These are phyloP conservation scores for Yarrowia phangngaensis DNA, from an alignment of 805 yeast species.

Conservation along the genomic window DNA sequence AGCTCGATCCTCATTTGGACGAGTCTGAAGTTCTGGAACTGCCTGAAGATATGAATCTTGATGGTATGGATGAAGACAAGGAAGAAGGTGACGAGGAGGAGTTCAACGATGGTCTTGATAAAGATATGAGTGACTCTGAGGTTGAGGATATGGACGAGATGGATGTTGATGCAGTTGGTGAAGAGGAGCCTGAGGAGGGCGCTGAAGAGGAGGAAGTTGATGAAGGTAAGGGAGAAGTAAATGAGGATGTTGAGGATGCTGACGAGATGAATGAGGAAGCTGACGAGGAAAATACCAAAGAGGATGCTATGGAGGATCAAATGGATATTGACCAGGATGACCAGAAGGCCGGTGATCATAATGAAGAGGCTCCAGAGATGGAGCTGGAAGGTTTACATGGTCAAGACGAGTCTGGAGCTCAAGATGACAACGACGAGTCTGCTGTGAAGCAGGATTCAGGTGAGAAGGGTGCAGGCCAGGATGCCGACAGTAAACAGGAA, in stretches of 20 bases:
- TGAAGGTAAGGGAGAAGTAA: constrained; percentile 35
- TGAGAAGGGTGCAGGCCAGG: constrained; percentile 52
- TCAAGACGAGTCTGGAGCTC: constrained; percentile 51
- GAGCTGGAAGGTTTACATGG: constrained; percentile 71
- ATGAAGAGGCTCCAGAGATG: constrained; percentile 46
- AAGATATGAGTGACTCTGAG: constrained; percentile 36
- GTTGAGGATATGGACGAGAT: constrained; percentile 35
- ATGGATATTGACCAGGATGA: constrained; percentile 52
- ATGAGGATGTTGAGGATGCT: constrained; percentile 38
- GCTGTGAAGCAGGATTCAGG: constrained; percentile 41
- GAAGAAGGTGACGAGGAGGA: constrained; percentile 46
- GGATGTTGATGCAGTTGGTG: constrained; percentile 34
- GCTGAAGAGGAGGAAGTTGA: constrained; percentile 36
- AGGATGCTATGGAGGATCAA: constrained; percentile 35
- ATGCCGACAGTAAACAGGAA: constrained; percentile 73
- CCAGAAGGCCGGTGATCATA: constrained; percentile 69
- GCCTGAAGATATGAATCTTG: constrained; percentile 89
- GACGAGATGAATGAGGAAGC: constrained; percentile 38
- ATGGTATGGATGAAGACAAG: constrained; percentile 64
- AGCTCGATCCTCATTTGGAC: constrained; percentile 68
- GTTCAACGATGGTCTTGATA: constrained; percentile 33
- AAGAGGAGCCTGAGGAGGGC: constrained; percentile 35
- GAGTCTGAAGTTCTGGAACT: constrained; percentile 83
- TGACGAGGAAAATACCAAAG: constrained; percentile 35
- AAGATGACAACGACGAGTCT: constrained; percentile 58